Evolutionary conservation across 2,329 filamentous ascomycete species (phyloP).

Genomic region (Fusarium nanum): DNA sequence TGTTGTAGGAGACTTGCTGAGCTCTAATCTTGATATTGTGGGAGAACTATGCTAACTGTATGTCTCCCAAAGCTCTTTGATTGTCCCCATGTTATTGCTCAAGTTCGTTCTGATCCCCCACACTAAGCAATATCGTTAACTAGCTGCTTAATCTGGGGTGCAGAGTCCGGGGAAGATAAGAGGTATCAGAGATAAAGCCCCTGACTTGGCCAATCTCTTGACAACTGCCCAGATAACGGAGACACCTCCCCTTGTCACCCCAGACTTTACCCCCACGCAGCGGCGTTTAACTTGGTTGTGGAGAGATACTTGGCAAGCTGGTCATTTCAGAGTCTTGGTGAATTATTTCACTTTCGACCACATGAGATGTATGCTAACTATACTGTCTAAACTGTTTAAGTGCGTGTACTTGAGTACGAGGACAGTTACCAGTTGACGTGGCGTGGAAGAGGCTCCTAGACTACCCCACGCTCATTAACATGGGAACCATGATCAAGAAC

Average conservation of each 20-base stretch:
- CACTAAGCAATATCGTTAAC: background rate
- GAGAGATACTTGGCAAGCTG: slow-evolving; percentile 1
- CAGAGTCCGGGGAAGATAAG: slow-evolving; percentile 18
- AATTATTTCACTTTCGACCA: background rate
- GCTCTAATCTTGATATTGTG: background rate
- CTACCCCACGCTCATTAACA: slow-evolving; percentile 25
- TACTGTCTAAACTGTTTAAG: background rate
- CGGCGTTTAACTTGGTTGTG: slow-evolving; percentile 14
- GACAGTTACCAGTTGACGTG: too few species aligned
- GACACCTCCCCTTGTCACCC: slow-evolving; percentile 27
- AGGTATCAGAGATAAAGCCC: slow-evolving; percentile 32
- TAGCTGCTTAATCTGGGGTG: background rate
- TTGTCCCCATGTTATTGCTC: background rate
- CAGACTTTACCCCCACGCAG: slow-evolving; percentile 30
- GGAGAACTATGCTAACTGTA: background rate
- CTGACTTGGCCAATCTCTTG: slow-evolving; percentile 13
- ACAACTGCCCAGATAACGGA: slow-evolving; percentile 31
- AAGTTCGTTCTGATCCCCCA: background rate
- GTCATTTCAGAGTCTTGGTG: background rate
- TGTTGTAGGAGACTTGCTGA: background rate
- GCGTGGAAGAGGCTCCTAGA: background rate
- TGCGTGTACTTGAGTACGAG: background rate
- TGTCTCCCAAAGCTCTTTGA: background rate
- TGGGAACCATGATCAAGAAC: slow-evolving; percentile 14
- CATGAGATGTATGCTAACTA: background rate